Evolutionary conservation across 805 yeast species (phyloP).

Genomic region (Candida boidinii): DNA sequence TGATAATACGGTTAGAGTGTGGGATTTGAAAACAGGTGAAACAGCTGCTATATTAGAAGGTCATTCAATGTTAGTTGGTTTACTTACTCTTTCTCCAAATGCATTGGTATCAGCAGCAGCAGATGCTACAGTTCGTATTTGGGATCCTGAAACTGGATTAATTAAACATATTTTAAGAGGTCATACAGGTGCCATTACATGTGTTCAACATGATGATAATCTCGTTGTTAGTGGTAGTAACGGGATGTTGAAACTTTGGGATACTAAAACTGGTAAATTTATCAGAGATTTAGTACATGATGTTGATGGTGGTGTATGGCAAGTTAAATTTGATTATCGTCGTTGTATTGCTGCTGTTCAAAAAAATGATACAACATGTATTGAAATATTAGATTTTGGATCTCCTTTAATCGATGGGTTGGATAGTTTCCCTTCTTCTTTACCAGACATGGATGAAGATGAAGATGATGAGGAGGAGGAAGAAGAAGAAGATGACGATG

Average conservation of each 20-base stretch:
- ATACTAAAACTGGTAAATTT: conserved; percentile 66
- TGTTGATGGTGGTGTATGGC: conserved; percentile 87
- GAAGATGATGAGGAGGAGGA: not conserved
- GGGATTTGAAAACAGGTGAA: conserved; percentile 79
- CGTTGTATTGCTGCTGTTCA: conserved; percentile 91
- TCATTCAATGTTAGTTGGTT: conserved; percentile 84
- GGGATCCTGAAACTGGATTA: conserved; percentile 79
- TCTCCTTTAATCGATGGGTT: conserved; percentile 12
- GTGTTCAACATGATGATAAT: conserved; percentile 83
- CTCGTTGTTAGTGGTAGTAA: conserved; percentile 85
- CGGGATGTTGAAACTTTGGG: conserved; percentile 81
- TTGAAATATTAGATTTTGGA: conserved; percentile 82
- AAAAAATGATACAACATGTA: conserved; percentile 52
- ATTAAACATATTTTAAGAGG: conserved; percentile 67
- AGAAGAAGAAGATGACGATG: not conserved
- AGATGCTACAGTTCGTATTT: conserved; percentile 81
- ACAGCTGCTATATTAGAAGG: conserved; percentile 69
- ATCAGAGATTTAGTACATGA: conserved; percentile 67
- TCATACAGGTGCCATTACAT: conserved; percentile 81
- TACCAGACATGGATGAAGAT: not conserved
- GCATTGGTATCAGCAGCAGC: conserved; percentile 92
- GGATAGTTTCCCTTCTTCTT: conserved; percentile 1
- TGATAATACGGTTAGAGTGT: conserved; percentile 81
- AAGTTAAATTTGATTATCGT: conserved; percentile 76
- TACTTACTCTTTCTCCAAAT: conserved; percentile 67